A percentile compares a stretch with the other conserved stretches of the same genome.
phyloP scores from a whole-genome alignment of 208 protist species.

The Borovskyia barvae region DNA sequence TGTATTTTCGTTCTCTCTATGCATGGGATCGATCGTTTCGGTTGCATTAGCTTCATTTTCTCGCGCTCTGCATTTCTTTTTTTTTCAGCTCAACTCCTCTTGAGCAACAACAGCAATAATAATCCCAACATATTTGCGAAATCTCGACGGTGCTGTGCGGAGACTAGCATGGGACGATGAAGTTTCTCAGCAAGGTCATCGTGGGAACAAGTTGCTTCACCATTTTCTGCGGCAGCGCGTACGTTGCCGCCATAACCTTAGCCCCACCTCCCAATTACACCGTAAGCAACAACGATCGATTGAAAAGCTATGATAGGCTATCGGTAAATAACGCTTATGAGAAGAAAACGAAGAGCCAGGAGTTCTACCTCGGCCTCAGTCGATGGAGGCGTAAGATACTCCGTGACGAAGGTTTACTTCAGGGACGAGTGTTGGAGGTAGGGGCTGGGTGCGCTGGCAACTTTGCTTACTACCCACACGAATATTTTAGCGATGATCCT shows the following conservation, averaged over 20 bases:
- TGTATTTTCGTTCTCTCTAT: too few relatives aligned
- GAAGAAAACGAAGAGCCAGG: slow-evolving; percentile 75
- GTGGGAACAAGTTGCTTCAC: slow-evolving; percentile 58
- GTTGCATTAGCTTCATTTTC: too few relatives aligned
- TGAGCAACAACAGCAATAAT: too few relatives aligned
- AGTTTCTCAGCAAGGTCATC: slow-evolving; percentile 41
- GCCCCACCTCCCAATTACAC: slow-evolving; percentile 66
- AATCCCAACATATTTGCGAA: too few relatives aligned
- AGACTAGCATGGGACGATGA: slow-evolving; percentile 21
- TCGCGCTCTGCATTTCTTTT: too few relatives aligned
- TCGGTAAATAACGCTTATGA: slow-evolving; percentile 72
- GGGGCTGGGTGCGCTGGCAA: slow-evolving; percentile 81
- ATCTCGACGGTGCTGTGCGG: too few relatives aligned
- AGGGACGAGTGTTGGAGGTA: slow-evolving; percentile 79
- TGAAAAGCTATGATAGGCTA: slow-evolving; percentile 69
- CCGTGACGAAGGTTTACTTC: slow-evolving; percentile 55
- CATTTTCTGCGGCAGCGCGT: slow-evolving; percentile 65
- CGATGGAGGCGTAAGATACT: slow-evolving; percentile 73
- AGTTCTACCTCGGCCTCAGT: slow-evolving; percentile 81
- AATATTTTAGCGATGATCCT: slow-evolving; percentile 36
- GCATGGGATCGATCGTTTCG: too few relatives aligned
- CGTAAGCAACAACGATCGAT: slow-evolving; percentile 70
- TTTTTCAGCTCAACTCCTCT: too few relatives aligned
- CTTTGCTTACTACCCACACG: slow-evolving; percentile 54
- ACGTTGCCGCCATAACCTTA: slow-evolving; percentile 62